phyloP scores from a whole-genome alignment of 2,329 filamentous ascomycete genomes.

The Monosporascus sp. region DNA sequence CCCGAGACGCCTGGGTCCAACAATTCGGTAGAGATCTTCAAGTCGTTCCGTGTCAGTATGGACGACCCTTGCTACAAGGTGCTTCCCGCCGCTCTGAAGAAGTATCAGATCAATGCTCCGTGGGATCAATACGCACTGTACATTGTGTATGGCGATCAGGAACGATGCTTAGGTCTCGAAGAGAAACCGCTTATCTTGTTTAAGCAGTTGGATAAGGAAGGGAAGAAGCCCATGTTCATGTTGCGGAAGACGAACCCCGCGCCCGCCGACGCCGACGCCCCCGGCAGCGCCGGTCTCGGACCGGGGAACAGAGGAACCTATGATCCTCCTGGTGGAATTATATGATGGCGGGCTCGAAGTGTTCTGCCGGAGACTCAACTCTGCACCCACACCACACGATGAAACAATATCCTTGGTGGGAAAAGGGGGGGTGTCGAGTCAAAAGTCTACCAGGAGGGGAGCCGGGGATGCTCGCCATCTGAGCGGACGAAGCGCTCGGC shows the following conservation, averaged over 20 bases:
- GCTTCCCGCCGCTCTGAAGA: constrained; percentile 87
- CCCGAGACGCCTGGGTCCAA: constrained; percentile 54
- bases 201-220: constrained; percentile 95
- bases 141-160: constrained; percentile 98
- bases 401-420: not conserved
- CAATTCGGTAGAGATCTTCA: constrained; percentile 88
- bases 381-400: not conserved
- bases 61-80: constrained; percentile 98
- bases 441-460: no score
- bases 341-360: constrained; percentile 29
- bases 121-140: constrained; percentile 97
- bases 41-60: constrained; percentile 95
- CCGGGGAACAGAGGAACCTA: constrained; percentile 40
- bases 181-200: constrained; percentile 94
- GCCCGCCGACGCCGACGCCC: constrained; percentile 43
- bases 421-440: no score
- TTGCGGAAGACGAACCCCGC: constrained; percentile 62
- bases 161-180: constrained; percentile 84
- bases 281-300: constrained; percentile 49
- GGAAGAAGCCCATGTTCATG: constrained; percentile 99
- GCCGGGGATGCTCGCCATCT: no score
- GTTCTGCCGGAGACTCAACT: not conserved
- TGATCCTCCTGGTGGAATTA: constrained; percentile 56
- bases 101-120: constrained; percentile 97
- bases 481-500: no score